Conservation (phyloP, 305 asterid genomes). For the Fraxinus velutina region DNA sequence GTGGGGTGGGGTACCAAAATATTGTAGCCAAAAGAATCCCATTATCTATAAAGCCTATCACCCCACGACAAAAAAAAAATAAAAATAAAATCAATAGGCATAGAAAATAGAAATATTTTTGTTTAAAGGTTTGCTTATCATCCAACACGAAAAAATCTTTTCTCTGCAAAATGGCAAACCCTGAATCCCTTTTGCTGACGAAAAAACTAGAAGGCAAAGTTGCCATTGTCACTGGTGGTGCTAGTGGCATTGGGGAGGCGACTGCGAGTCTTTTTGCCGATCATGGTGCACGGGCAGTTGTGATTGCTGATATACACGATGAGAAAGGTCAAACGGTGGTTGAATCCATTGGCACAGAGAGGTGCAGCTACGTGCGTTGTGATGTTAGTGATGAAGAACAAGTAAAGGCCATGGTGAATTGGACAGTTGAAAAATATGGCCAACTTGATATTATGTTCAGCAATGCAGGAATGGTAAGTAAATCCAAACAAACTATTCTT, state of each 20-base stretch:
- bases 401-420: conserved; percentile 37
- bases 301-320: conserved; percentile 42
- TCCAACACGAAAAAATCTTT: background rate
- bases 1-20: background rate
- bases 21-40: background rate
- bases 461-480: conserved; percentile 30
- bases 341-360: conserved; percentile 26
- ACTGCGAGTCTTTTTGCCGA: conserved; percentile 38
- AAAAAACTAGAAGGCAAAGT: conserved; percentile 45
- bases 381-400: conserved; percentile 43
- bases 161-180: background rate
- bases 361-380: conserved; percentile 40
- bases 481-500: conserved; percentile 28
- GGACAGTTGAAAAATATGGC: conserved; percentile 32
- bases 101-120: too few relatives aligned
- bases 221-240: conserved; percentile 50
- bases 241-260: conserved; percentile 52
- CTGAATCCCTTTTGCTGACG: background rate
- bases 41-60: background rate
- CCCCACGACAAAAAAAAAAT: background rate
- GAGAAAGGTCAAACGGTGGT: conserved; percentile 33
- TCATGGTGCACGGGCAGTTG: conserved; percentile 33
- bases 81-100: background rate
- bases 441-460: conserved; percentile 39
- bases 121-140: background rate